phyloP scores from a whole-genome alignment of 192 early-diverging fungal genomes.

The Backusella parvicylindrica region DNA sequence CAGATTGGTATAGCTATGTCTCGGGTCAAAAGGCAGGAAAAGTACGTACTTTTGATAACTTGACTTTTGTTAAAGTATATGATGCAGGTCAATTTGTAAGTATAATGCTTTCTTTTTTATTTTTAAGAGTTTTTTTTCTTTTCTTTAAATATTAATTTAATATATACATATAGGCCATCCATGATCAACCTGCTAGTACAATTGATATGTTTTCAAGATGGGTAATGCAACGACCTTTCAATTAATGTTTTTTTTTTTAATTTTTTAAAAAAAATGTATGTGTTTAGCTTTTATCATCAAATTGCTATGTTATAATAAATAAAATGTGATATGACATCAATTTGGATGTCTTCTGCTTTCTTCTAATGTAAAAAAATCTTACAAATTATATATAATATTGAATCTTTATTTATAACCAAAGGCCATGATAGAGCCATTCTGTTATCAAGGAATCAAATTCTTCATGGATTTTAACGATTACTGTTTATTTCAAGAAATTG shows the following conservation, averaged over 20 bases:
- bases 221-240: background rate
- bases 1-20: background rate
- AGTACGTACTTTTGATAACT: background rate
- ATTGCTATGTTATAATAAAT: background rate
- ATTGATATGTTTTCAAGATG: conserved; percentile 9
- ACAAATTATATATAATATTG: too few species aligned
- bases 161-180: background rate
- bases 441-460: too few species aligned
- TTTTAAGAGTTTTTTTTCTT: background rate
- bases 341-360: too few species aligned
- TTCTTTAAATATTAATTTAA: background rate
- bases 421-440: too few species aligned
- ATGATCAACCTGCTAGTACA: conserved; percentile 16
- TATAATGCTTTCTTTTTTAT: background rate
- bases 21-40: conserved; percentile 4
- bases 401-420: too few species aligned
- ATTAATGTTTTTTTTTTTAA: background rate
- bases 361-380: too few species aligned
- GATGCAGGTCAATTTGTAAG: conserved; percentile 18
- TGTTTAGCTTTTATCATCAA: background rate
- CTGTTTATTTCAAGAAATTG: too few species aligned
- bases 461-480: too few species aligned
- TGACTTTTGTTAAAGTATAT: conserved; percentile 2
- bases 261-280: background rate
- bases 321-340: background rate